A percentile compares a stretch with the other conserved stretches of the same genome.
These are phyloP conservation scores for Fusarium graminum DNA, from an alignment of 2,329 filamentous ascomycete genomes.

Conservation along the genomic window DNA sequence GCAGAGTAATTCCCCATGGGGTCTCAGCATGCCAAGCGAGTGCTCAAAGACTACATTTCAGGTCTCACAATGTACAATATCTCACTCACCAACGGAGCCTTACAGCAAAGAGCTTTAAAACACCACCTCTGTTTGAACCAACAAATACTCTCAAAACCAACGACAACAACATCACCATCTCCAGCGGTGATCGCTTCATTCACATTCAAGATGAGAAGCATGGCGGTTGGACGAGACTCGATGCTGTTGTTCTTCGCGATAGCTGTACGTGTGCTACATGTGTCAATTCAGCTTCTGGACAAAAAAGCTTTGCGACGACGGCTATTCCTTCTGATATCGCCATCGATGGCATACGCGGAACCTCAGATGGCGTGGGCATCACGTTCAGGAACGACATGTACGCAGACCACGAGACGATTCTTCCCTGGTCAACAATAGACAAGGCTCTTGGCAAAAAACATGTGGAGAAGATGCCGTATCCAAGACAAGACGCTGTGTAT, in stretches of 20 bases:
- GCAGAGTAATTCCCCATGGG: slow-evolving; percentile 17
- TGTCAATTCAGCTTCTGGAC: slow-evolving; percentile 69
- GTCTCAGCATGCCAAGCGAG: slow-evolving; percentile 35
- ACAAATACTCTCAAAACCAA: slow-evolving; percentile 12
- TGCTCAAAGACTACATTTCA: slow-evolving; percentile 24
- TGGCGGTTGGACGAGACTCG: slow-evolving; percentile 46
- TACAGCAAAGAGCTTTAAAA: slow-evolving; percentile 22
- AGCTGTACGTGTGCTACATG: slow-evolving; percentile 66
- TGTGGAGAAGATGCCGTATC: slow-evolving; percentile 43
- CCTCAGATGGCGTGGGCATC: slow-evolving; percentile 63
- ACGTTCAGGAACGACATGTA: slow-evolving; percentile 68
- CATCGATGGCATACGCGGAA: slow-evolving; percentile 50
- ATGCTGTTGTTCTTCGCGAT: slow-evolving; percentile 62
- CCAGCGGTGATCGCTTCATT: slow-evolving; percentile 47
- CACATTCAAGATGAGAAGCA: slow-evolving; percentile 43
- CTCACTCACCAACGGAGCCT: slow-evolving; percentile 7
- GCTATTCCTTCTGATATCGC: slow-evolving; percentile 55
- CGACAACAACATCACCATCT: slow-evolving; percentile 40
- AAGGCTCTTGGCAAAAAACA: slow-evolving; percentile 46
- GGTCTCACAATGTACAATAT: neutral
- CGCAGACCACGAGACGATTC: slow-evolving; percentile 52
- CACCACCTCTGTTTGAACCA: slow-evolving; percentile 34
- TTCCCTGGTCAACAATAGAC: slow-evolving; percentile 56
- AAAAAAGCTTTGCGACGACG: slow-evolving; percentile 65
- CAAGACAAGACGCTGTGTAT: slow-evolving; percentile 48